Evolutionary conservation across 2,329 filamentous ascomycete genomes (phyloP).

Genomic region (Hypoxylon sp.): DNA sequence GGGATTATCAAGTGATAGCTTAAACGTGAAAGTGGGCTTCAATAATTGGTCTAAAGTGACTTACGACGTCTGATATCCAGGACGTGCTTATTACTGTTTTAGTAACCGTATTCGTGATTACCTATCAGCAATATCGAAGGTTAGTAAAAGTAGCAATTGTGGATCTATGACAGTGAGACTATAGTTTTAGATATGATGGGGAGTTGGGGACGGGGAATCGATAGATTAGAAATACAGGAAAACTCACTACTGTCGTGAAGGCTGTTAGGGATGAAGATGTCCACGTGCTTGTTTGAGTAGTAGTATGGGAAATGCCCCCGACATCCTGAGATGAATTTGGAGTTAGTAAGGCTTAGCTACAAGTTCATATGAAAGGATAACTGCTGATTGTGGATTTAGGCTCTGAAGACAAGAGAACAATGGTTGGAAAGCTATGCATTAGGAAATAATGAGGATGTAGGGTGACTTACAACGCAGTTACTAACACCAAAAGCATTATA

Average conservation of each 20-base stretch:
- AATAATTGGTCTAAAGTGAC: not conserved
- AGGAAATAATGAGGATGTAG: not conserved
- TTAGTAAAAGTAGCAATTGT: not conserved
- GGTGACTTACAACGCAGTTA: constrained; percentile 38
- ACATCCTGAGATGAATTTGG: constrained; percentile 28
- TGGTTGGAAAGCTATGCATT: not conserved
- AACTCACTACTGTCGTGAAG: constrained; percentile 29
- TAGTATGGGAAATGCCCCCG: constrained; percentile 1
- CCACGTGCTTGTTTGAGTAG: constrained; percentile 21
- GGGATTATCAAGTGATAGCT: not conserved
- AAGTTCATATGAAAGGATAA: not conserved
- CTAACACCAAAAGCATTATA: constrained; percentile 33
- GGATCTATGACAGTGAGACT: not conserved
- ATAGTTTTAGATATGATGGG: not conserved
- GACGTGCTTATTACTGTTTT: constrained; percentile 27
- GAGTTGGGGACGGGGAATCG: not conserved
- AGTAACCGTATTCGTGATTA: constrained; percentile 31
- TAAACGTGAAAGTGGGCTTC: not conserved
- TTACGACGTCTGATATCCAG: constrained; percentile 20
- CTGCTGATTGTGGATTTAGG: not conserved
- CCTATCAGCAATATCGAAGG: constrained; percentile 5
- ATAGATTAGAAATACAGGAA: not conserved
- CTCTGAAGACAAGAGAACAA: not conserved
- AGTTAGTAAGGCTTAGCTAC: constrained; percentile 16
- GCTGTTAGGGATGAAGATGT: constrained; percentile 17